Conservation (phyloP, 2,329 filamentous ascomycete species). For the Botrytis byssoidea region DNA sequence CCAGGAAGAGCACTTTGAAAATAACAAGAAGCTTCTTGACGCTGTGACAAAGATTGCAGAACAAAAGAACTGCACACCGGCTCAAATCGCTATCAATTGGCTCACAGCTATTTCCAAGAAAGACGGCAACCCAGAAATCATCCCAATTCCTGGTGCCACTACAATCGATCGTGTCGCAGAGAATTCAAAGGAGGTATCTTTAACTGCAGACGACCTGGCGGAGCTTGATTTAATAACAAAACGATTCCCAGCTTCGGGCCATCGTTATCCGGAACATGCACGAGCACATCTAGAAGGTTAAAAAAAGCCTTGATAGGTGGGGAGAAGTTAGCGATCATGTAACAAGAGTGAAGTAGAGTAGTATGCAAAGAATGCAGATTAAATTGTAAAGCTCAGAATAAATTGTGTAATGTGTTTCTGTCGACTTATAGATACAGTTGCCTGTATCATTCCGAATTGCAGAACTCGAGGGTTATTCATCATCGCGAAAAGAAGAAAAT, state of each 20-base stretch:
- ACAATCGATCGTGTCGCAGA: constrained; percentile 56
- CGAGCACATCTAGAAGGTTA: not conserved
- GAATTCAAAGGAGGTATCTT: constrained; percentile 52
- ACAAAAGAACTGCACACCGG: constrained; percentile 58
- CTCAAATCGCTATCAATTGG: constrained; percentile 67
- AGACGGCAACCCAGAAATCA: constrained; percentile 44
- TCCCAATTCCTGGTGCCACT: constrained; percentile 67
- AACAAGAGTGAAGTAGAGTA: not conserved
- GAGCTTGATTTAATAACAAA: constrained; percentile 51
- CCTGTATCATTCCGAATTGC: constrained; percentile 36
- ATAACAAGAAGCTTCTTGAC: constrained; percentile 61
- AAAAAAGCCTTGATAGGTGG: not conserved
- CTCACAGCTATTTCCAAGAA: constrained; percentile 34
- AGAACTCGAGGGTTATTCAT: constrained; percentile 37
- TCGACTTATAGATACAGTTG: constrained; percentile 31
- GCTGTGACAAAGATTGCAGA: constrained; percentile 57
- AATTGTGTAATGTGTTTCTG: constrained; percentile 36
- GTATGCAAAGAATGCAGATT: not conserved
- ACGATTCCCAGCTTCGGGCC: constrained; percentile 49
- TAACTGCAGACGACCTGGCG: constrained; percentile 51
- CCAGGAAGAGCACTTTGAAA: constrained; percentile 58
- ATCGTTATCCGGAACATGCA: constrained; percentile 44
- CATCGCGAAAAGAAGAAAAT: constrained; percentile 21
- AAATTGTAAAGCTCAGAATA: constrained; percentile 10
- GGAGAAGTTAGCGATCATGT: not conserved